These are phyloP conservation scores for Suhomyces bolitotheri DNA, from an alignment of 1,139 yeast species.

Conservation along the genomic window DNA sequence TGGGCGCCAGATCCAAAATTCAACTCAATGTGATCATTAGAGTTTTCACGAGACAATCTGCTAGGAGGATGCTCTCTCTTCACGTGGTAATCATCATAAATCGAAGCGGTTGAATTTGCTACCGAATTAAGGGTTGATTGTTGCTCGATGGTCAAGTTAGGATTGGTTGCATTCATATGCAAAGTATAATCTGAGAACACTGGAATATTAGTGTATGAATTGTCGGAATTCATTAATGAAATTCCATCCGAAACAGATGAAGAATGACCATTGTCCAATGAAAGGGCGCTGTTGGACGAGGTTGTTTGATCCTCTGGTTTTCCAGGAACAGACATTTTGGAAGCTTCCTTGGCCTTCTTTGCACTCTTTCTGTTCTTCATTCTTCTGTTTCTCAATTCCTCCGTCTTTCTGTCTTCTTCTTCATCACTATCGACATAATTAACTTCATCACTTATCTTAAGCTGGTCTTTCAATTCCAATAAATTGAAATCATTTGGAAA, in stretches of 20 bases:
- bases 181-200: slow-evolving; percentile 50
- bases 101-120: slow-evolving; percentile 27
- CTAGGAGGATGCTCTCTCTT: slow-evolving; percentile 5
- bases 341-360: slow-evolving; percentile 20
- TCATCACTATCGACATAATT: slow-evolving; percentile 48
- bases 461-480: slow-evolving; percentile 35
- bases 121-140: slow-evolving; percentile 31
- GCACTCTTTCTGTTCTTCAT: slow-evolving; percentile 28
- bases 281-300: slow-evolving; percentile 22
- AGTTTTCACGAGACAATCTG: slow-evolving; percentile 12
- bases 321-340: slow-evolving; percentile 2
- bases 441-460: slow-evolving; percentile 29
- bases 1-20: slow-evolving; percentile 25
- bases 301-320: slow-evolving; percentile 7
- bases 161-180: slow-evolving; percentile 36
- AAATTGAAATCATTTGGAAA: slow-evolving; percentile 51
- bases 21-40: slow-evolving; percentile 37
- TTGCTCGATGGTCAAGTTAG: slow-evolving; percentile 24
- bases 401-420: slow-evolving; percentile 58
- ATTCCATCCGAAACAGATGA: slow-evolving; percentile 53
- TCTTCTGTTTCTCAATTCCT: slow-evolving; percentile 51
- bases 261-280: slow-evolving; percentile 27
- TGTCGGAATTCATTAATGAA: slow-evolving; percentile 53
- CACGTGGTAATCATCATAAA: slow-evolving; percentile 32
- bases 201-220: slow-evolving; percentile 57